Evolutionary conservation across 2,329 filamentous ascomycete genomes (phyloP), one percentile per base, ranked within the genome.

Genomic region (Aspergillus neoniger): DNA sequence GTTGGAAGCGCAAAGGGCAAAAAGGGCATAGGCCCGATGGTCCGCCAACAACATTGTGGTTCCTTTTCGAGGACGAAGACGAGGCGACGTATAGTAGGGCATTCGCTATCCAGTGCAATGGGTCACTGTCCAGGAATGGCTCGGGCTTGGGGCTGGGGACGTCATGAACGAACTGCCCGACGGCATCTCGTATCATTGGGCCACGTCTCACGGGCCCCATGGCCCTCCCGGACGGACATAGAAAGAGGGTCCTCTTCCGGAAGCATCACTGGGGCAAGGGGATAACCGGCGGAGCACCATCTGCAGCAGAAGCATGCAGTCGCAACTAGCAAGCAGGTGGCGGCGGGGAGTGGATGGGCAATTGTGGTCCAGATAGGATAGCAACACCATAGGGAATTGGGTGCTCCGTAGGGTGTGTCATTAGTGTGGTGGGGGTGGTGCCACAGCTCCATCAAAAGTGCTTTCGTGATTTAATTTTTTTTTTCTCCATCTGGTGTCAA

Each of bases 121-220:
- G 69, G 61, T 70, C 56, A 65, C 63, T 65, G 64, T 66, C 64
- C 63, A 65, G 68, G 64, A 66, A 66, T 71, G 71, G 60, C 67
- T 67, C 63, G 65, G 66, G 65, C 64, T 72, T 69, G 65, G 67
- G 56, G 65, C 63, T 68, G 67, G 69, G 67, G 67, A 74, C 67
- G 67, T 71, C 69, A 72, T 71, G 55, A 61, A 69, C 65, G 72
- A 75, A 73, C 70, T 67, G 66, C 69, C 69, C 65, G 67, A 72
- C 67, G 65, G 58, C 62, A 68, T 60, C 53, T 36, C 36, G 59
- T 70, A 59, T 72, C 64, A 78, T 78, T 78, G 76, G 75, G 68
- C 76, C 76, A 79, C 76, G 76, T 79, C 72, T 76, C 70, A 67
- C 64, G 63, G 70, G 64, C 64, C 68, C 69, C 70, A 70, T 70